A percentile compares a stretch with the other conserved stretches of the same genome.
These are phyloP conservation scores for Colletotrichum trifolii DNA, from an alignment of 2,329 filamentous ascomycete genomes.

Conservation along the genomic window DNA sequence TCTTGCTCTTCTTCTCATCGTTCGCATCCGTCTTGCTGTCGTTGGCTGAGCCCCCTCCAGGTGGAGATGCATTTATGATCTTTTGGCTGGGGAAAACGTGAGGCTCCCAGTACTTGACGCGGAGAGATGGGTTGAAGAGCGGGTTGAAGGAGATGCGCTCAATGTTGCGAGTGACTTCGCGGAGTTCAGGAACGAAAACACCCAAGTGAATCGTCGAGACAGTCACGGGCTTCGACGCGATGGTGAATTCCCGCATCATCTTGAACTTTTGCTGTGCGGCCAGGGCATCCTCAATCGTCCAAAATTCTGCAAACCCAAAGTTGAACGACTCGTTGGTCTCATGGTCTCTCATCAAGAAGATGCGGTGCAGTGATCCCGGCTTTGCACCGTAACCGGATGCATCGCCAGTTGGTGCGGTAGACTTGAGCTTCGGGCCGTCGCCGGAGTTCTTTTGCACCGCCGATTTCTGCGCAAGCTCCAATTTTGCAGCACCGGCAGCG, in stretches of 20 bases:
- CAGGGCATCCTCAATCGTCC: conserved; percentile 78
- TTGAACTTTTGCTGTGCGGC: conserved; percentile 79
- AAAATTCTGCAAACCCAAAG: conserved; percentile 88
- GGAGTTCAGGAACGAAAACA: conserved; percentile 81
- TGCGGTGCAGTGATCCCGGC: conserved; percentile 78
- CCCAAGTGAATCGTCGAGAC: conserved; percentile 85
- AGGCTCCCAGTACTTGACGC: conserved; percentile 81
- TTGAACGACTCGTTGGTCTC: conserved; percentile 78
- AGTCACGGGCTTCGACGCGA: conserved; percentile 77
- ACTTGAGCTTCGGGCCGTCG: conserved; percentile 65
- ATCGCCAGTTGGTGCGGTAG: conserved; percentile 66
- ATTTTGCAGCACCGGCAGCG: conserved; percentile 77
- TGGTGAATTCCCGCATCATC: conserved; percentile 79
- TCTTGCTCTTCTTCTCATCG: conserved; percentile 59
- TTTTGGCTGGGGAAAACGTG: conserved; percentile 77
- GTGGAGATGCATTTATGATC: conserved; percentile 64
- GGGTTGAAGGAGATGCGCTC: conserved; percentile 76
- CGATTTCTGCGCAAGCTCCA: conserved; percentile 71
- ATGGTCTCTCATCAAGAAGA: conserved; percentile 81
- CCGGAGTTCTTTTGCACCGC: conserved; percentile 57
- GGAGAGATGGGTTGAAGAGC: conserved; percentile 73
- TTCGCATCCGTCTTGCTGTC: conserved; percentile 44
- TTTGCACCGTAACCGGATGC: conserved; percentile 74
- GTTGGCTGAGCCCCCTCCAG: conserved; percentile 53
- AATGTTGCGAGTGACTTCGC: conserved; percentile 64